These are phyloP conservation scores for Rhodomyrtus tomentosa DNA, from an alignment of 345 rosid genomes.

Conservation along the genomic window DNA sequence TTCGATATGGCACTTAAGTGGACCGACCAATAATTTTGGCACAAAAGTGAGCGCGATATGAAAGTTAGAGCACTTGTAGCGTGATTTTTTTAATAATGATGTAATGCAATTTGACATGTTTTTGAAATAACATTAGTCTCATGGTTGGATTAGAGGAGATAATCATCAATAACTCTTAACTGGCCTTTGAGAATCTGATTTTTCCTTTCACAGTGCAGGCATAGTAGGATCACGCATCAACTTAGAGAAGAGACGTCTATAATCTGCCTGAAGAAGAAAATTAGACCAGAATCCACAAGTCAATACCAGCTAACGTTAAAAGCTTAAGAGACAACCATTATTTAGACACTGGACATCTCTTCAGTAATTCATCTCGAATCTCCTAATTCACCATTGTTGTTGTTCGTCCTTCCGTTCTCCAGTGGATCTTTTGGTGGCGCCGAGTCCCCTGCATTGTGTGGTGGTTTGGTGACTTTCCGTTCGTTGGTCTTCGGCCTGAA, in stretches of 20 bases:
- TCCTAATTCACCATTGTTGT: background rate
- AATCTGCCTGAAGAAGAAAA: background rate
- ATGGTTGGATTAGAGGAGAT: background rate
- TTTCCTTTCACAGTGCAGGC: background rate
- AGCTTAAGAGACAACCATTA: background rate
- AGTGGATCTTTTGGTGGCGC: slow-evolving; percentile 3
- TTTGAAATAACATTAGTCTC: background rate
- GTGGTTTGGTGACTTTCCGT: slow-evolving; percentile 1
- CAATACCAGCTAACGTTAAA: background rate
- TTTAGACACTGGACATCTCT: background rate
- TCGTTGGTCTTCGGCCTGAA: slow-evolving; percentile 19
- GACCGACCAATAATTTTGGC: no score
- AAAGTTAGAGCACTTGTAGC: no score
- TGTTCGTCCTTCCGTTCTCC: background rate
- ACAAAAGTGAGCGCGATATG: no score
- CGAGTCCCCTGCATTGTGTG: background rate
- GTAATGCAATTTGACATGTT: background rate
- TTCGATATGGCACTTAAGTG: no score
- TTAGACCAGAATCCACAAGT: background rate
- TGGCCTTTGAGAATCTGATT: background rate
- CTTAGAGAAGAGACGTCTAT: background rate
- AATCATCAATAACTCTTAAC: background rate
- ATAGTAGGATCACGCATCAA: background rate
- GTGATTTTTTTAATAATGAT: no score
- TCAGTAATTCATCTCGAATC: background rate